phyloP scores from a whole-genome alignment of 176 grass and related monocot genomes.

The Dendrocalamus sinicus region DNA sequence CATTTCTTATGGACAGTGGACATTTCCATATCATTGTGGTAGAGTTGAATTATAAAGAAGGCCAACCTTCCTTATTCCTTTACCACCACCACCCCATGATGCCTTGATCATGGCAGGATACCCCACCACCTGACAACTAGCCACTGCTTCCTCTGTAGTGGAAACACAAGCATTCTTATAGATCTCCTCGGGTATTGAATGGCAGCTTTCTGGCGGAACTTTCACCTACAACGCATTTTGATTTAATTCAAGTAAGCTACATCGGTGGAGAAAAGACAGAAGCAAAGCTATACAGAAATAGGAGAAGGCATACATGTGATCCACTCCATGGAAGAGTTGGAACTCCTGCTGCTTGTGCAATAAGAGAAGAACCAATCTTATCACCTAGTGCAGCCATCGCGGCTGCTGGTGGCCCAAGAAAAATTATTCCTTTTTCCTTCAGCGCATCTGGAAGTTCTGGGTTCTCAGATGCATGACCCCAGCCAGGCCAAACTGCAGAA shows the following conservation, averaged over 20 bases:
- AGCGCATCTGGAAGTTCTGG: slow-evolving; percentile 93
- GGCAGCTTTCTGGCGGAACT: slow-evolving; percentile 71
- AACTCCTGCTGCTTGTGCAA: slow-evolving; percentile 97
- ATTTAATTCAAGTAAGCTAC: slow-evolving; percentile 20
- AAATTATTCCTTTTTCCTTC: slow-evolving; percentile 80
- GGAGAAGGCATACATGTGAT: slow-evolving; percentile 73
- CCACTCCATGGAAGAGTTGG: slow-evolving; percentile 99
- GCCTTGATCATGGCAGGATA: slow-evolving; percentile 99
- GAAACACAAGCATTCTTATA: slow-evolving; percentile 90
- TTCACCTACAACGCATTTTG: slow-evolving; percentile 59
- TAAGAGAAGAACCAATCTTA: slow-evolving; percentile 99
- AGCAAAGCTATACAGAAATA: slow-evolving; percentile 40
- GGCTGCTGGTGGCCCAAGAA: slow-evolving; percentile 89
- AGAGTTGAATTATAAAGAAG: slow-evolving; percentile 48
- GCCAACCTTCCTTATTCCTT: slow-evolving; percentile 98
- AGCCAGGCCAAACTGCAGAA: slow-evolving; percentile 98
- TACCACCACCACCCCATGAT: slow-evolving; percentile 98
- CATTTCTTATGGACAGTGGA: slow-evolving; percentile 21
- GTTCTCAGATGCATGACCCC: slow-evolving; percentile 98
- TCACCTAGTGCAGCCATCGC: slow-evolving; percentile 92
- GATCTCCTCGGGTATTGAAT: slow-evolving; percentile 87
- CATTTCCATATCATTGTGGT: slow-evolving; percentile 30
- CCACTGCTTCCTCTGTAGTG: slow-evolving; percentile 93
- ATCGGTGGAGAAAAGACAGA: slow-evolving; percentile 5
- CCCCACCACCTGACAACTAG: slow-evolving; percentile 91